A percentile compares a stretch with the other conserved stretches of the same genome.
phyloP scores from a whole-genome alignment of 2,329 filamentous ascomycete genomes.

The Ophiostoma ulmi region DNA sequence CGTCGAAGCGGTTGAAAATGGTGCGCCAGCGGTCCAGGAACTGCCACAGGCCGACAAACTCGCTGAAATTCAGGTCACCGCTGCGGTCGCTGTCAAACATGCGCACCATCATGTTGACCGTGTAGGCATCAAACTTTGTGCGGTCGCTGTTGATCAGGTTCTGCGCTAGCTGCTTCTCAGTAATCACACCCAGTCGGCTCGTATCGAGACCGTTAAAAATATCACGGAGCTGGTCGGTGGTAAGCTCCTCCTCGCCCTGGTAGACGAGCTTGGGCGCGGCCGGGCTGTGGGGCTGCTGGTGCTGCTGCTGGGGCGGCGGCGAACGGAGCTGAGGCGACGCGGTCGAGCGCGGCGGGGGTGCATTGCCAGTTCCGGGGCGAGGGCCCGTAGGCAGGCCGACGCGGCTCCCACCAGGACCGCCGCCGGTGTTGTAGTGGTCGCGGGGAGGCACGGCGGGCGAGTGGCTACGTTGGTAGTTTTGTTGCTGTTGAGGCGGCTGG shows the following conservation, averaged over 20 bases:
- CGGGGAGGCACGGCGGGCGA: conserved; percentile 20
- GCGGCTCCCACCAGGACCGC: not conserved
- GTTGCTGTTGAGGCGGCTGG: conserved; percentile 27
- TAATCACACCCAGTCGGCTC: conserved; percentile 68
- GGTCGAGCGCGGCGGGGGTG: conserved; percentile 17
- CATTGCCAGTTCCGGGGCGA: not conserved
- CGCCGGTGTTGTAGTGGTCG: conserved; percentile 8
- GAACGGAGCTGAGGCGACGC: conserved; percentile 6
- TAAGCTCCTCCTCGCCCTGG: conserved; percentile 55
- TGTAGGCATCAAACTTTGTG: conserved; percentile 85
- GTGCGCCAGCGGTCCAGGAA: conserved; percentile 92
- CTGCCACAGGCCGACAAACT: conserved; percentile 94
- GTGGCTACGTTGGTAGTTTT: conserved; percentile 38
- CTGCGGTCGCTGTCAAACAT: conserved; percentile 96
- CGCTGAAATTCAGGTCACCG: conserved; percentile 86
- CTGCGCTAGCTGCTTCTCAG: conserved; percentile 77
- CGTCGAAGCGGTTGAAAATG: conserved; percentile 92
- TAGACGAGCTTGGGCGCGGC: conserved; percentile 20
- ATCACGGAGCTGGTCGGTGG: conserved; percentile 56
- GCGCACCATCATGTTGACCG: conserved; percentile 97
- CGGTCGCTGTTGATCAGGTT: conserved; percentile 96
- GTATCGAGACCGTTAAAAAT: conserved; percentile 91
- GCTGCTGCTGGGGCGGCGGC: conserved; percentile 10
- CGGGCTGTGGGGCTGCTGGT: conserved; percentile 14
- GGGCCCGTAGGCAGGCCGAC: conserved; percentile 15